Base-by-base conservation (phyloP, 768 basidiomycete species). In the Phylloporus sp. region DNA sequence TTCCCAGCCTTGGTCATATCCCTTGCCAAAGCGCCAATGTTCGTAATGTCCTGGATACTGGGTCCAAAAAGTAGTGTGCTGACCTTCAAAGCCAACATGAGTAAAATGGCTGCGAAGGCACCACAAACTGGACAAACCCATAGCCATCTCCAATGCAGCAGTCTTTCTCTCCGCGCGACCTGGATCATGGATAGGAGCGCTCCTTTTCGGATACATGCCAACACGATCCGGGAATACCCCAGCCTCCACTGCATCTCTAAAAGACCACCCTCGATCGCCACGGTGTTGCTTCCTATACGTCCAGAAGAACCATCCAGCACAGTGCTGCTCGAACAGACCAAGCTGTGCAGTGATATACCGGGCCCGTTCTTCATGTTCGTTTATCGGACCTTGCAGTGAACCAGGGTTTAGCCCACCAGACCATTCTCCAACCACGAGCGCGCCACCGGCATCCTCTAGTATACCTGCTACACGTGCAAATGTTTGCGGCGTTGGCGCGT, bases 261-360 rank as follows among this genome's bases (percentile, higher is more conserved):
- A 76, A 23, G 78, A 79, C 90, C 89, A 90, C 1, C 88, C 88
- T 5, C 68, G 74, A 66, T 91, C 89, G 44, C 81, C 80, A 4
- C 61, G 63, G 5, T 67, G 60, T 40, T 80, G 74, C 63, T 90
- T 88, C 71, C 82, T 89, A 59, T 80, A 84, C 29, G 86, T 89
- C 90, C 90, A 90, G 61, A 86, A 91, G 69, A 82, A 91, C 76
- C 78, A 86, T 5, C 90, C 90, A 0, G 77, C 79, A 48, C 86
- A 84, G 28, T 66, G 54, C 37, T 65, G 61, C 46, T 89, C 86
- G 49, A 77, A 90, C 31, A 86, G 55, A 17, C 71, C 74, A 38
- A 90, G 65, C 62, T 92, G 80, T 4, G 87, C 82, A 15, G 71
- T 60, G 5, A 84, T 70, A 48, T 79, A 91, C 13, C 61, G 67